Evolutionary conservation across 2,329 filamentous ascomycete species (phyloP).

Genomic region (Metarhizium brunneum): DNA sequence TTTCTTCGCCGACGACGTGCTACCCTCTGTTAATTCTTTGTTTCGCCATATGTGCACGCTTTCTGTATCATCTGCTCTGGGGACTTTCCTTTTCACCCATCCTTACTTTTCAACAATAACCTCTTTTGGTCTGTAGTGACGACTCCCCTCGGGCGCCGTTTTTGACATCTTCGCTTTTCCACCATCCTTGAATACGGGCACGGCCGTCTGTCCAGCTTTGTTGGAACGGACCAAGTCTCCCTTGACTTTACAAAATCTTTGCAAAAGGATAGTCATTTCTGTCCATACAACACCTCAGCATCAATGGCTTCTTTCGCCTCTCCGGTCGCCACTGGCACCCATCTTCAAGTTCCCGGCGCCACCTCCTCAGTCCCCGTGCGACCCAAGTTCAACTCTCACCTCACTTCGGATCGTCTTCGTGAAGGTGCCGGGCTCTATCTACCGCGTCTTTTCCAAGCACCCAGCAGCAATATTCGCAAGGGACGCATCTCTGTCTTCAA

Average conservation of each 20-base stretch:
- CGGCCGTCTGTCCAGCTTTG: neutral
- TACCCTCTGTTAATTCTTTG: too few species aligned
- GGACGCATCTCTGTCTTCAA: constrained; percentile 43
- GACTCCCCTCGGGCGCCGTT: too few species aligned
- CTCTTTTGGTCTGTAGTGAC: too few species aligned
- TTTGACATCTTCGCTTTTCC: too few species aligned
- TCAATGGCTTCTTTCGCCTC: constrained; percentile 2
- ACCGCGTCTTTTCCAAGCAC: constrained; percentile 29
- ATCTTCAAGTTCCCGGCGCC: constrained; percentile 1
- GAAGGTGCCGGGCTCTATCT: constrained; percentile 32
- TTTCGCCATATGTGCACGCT: too few species aligned
- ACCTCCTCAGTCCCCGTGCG: constrained; percentile 18
- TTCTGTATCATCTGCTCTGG: too few species aligned
- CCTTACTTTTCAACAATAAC: too few species aligned
- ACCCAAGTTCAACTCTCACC: constrained; percentile 40
- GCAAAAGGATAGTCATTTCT: neutral
- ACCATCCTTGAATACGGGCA: neutral
- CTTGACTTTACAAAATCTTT: neutral
- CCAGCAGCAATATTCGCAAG: constrained; percentile 34
- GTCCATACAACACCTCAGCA: neutral
- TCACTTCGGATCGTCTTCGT: constrained; percentile 41
- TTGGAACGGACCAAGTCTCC: neutral
- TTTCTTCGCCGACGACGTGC: neutral
- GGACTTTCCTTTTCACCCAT: too few species aligned
- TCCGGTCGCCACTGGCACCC: neutral